Evolutionary conservation across 106 monocot species (phyloP).

Genomic region (Dioscorea alata): DNA sequence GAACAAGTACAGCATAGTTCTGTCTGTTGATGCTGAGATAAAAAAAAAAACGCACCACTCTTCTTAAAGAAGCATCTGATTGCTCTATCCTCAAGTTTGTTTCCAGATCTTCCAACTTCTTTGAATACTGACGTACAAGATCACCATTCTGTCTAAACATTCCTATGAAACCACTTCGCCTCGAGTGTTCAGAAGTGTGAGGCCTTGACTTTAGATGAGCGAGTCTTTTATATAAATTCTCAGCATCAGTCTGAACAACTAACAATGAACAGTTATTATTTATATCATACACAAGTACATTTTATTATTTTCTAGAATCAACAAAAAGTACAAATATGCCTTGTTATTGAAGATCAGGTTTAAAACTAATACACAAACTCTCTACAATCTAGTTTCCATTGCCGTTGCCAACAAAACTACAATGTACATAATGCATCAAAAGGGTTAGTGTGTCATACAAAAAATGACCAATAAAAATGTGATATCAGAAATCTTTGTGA

Average conservation of each 20-base stretch:
- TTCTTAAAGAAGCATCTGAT: slow-evolving; percentile 32
- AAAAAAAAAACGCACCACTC: neutral
- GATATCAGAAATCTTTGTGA: too few species aligned
- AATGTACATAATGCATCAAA: too few species aligned
- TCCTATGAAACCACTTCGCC: slow-evolving; percentile 38
- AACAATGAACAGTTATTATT: slow-evolving; percentile 3
- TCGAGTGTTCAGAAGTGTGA: slow-evolving; percentile 16
- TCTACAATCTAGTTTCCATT: too few species aligned
- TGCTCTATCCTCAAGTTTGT: slow-evolving; percentile 73
- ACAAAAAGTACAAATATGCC: too few species aligned
- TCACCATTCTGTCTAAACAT: slow-evolving; percentile 42
- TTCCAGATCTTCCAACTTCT: slow-evolving; percentile 74
- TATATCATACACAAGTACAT: too few species aligned
- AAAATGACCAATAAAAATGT: too few species aligned
- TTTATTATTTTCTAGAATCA: too few species aligned
- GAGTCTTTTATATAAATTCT: slow-evolving; percentile 57
- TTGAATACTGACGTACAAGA: slow-evolving; percentile 31
- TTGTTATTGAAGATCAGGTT: too few species aligned
- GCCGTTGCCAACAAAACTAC: too few species aligned
- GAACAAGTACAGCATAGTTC: too few species aligned
- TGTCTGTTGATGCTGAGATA: neutral
- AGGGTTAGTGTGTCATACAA: too few species aligned
- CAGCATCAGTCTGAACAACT: slow-evolving; percentile 51
- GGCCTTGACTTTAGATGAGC: slow-evolving; percentile 41
- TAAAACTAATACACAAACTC: too few species aligned